phyloP scores from a whole-genome alignment of 176 grass and related monocot species.

The Cenchrus fungigraminus region DNA sequence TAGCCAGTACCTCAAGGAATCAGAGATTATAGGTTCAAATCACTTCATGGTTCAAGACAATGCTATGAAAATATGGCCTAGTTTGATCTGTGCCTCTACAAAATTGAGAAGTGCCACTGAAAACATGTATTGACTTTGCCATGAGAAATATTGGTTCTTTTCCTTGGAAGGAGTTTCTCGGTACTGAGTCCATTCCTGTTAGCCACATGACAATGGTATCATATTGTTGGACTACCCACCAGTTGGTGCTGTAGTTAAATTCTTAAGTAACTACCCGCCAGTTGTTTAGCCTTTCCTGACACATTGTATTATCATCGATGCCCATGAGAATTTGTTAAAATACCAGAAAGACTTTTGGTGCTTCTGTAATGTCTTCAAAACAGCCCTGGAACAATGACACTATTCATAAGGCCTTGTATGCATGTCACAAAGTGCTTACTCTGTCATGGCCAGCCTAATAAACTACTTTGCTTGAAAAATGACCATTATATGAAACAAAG shows the following conservation, averaged over 20 bases:
- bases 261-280: neutral
- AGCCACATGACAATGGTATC: neutral
- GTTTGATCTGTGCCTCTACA: neutral
- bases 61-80: constrained; percentile 16
- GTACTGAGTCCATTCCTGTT: neutral
- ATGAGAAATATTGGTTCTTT: constrained; percentile 19
- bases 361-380: constrained; percentile 15
- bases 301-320: neutral
- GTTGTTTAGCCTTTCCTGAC: constrained; percentile 13
- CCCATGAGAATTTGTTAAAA: neutral
- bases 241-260: neutral
- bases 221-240: neutral
- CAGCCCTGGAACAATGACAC: neutral
- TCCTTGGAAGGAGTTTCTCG: neutral
- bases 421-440: constrained; percentile 19
- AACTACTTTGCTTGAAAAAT: constrained; percentile 4
- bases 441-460: neutral
- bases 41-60: constrained; percentile 3
- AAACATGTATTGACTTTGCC: constrained; percentile 8
- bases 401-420: neutral
- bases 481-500: constrained; percentile 17
- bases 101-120: neutral
- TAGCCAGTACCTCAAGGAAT: constrained; percentile 20
- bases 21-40: neutral
- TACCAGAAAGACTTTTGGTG: neutral